phyloP scores from a whole-genome alignment of 192 early-diverging fungal genomes.

The Entomortierella lignicola region DNA sequence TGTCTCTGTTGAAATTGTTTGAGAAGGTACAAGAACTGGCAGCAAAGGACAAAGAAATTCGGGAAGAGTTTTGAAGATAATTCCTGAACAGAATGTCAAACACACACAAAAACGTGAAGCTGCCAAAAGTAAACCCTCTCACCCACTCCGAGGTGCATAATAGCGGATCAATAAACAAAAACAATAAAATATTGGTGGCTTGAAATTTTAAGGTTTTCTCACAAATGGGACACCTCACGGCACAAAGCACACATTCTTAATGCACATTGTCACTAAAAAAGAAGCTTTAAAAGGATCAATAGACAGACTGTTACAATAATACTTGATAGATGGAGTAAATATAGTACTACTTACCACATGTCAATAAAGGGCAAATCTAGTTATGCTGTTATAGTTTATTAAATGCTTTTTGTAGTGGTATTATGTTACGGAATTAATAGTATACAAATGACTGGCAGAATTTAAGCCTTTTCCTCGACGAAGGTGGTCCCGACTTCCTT shows the following conservation, averaged over 20 bases:
- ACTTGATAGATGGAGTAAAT: too few relatives aligned
- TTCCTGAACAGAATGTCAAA: conserved; percentile 5
- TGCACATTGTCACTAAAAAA: too few relatives aligned
- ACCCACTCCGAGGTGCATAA: neutral
- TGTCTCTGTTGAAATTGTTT: neutral
- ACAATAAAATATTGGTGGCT: neutral
- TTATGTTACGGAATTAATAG: too few relatives aligned
- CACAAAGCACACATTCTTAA: too few relatives aligned
- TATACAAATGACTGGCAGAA: too few relatives aligned
- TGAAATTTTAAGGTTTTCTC: neutral
- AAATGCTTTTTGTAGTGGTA: too few relatives aligned
- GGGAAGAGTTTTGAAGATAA: neutral
- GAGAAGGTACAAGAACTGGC: neutral
- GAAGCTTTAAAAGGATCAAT: too few relatives aligned
- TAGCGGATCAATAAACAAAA: conserved; percentile 13
- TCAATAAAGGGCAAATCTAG: too few relatives aligned
- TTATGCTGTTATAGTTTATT: too few relatives aligned
- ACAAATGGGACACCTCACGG: too few relatives aligned
- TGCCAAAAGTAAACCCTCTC: neutral
- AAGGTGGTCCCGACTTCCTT: neutral
- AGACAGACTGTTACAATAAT: too few relatives aligned
- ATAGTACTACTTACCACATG: too few relatives aligned
- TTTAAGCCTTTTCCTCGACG: neutral
- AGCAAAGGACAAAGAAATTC: neutral
- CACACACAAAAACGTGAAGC: neutral